Evolutionary conservation across 768 basidiomycete species (phyloP).

Genomic region (Crepidotus variabilis): DNA sequence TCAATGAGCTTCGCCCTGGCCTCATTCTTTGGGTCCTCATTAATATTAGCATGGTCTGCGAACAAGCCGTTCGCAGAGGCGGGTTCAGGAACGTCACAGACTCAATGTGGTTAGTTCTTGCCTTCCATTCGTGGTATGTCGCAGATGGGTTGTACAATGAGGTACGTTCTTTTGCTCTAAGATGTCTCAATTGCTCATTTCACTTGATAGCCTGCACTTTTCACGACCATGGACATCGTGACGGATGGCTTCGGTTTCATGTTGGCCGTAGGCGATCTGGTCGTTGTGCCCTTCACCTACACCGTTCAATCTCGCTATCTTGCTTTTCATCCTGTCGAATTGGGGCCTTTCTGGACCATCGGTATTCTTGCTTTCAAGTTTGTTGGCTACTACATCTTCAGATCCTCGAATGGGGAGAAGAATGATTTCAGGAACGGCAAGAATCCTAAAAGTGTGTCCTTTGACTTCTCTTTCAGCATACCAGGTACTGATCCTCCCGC

Average conservation of each 20-base stretch:
- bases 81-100: slow-evolving; percentile 68
- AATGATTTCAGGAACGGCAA: slow-evolving; percentile 90
- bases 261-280: slow-evolving; percentile 88
- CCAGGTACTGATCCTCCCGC: background rate
- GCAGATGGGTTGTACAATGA: slow-evolving; percentile 88
- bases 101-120: slow-evolving; percentile 85
- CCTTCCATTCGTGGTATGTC: slow-evolving; percentile 88
- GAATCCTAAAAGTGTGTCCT: slow-evolving; percentile 82
- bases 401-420: slow-evolving; percentile 87
- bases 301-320: slow-evolving; percentile 92
- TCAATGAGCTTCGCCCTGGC: slow-evolving; percentile 85
- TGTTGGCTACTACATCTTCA: slow-evolving; percentile 89
- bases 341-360: slow-evolving; percentile 56
- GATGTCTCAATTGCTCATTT: background rate
- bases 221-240: slow-evolving; percentile 97
- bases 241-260: slow-evolving; percentile 99
- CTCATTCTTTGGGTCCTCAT: slow-evolving; percentile 90
- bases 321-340: slow-evolving; percentile 81
- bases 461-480: slow-evolving; percentile 4
- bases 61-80: slow-evolving; percentile 80
- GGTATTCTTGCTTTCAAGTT: slow-evolving; percentile 62
- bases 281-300: slow-evolving; percentile 95
- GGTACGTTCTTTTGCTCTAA: slow-evolving; percentile 34
- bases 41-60: slow-evolving; percentile 88
- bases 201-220: slow-evolving; percentile 63